phyloP scores from a whole-genome alignment of 75 land plant species.

The Ceratopteris richardii region DNA sequence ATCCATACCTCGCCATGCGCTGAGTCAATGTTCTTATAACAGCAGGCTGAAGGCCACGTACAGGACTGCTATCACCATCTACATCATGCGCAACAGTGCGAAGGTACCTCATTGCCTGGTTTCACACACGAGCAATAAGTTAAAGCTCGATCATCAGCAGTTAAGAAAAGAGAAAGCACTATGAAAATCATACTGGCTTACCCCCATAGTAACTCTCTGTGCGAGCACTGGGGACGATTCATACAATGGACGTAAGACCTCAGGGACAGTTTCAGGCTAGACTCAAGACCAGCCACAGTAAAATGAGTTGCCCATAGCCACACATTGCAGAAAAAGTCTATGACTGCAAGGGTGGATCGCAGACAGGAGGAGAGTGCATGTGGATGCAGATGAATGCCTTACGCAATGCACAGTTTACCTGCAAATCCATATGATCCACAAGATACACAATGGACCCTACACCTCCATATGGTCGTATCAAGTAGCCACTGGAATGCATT shows the following conservation, averaged over 20 bases:
- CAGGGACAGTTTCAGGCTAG: slow-evolving; percentile 87
- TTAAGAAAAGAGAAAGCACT: too few relatives aligned
- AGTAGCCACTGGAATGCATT: slow-evolving; percentile 90
- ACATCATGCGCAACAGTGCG: slow-evolving; percentile 64
- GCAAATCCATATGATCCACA: slow-evolving; percentile 87
- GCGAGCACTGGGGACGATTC: slow-evolving; percentile 88
- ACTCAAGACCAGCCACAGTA: background rate
- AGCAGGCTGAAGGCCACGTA: slow-evolving; percentile 73
- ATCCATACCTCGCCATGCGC: slow-evolving; percentile 65
- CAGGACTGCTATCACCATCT: slow-evolving; percentile 46
- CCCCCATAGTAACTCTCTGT: slow-evolving; percentile 86
- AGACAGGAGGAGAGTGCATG: too few relatives aligned
- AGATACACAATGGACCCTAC: slow-evolving; percentile 88
- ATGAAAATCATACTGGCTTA: too few relatives aligned
- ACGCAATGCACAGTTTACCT: slow-evolving; percentile 40
- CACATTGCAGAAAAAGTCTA: background rate
- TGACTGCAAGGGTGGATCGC: too few relatives aligned
- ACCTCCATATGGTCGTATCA: slow-evolving; percentile 92
- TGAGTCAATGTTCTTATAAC: slow-evolving; percentile 72
- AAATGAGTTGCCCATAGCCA: slow-evolving; percentile 6
- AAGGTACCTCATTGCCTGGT: slow-evolving; percentile 71
- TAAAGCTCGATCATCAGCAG: too few relatives aligned
- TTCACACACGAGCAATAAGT: too few relatives aligned
- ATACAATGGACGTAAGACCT: slow-evolving; percentile 93
- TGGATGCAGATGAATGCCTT: too few relatives aligned